A percentile compares a stretch with the other conserved stretches of the same genome.
Evolutionary conservation across 441 rosid species (phyloP).

Genomic region (Croton laevigatus): DNA sequence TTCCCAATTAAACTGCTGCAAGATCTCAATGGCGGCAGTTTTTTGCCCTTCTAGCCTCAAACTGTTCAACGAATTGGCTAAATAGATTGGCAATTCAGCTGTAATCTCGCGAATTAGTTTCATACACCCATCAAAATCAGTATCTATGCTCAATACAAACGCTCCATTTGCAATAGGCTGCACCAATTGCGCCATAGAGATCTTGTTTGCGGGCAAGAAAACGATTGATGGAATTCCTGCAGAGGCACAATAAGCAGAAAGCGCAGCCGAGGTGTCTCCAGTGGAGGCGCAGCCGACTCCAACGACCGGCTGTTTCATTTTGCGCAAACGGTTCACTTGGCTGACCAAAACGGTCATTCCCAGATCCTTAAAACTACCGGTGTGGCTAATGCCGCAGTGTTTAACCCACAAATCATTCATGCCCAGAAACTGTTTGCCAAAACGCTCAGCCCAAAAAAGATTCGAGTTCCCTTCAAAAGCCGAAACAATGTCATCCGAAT

Average conservation of each 20-base stretch:
- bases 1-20: slow-evolving; percentile 71
- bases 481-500: slow-evolving; percentile 48
- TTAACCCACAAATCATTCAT: slow-evolving; percentile 68
- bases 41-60: slow-evolving; percentile 63
- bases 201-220: slow-evolving; percentile 50
- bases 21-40: slow-evolving; percentile 60
- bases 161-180: slow-evolving; percentile 69
- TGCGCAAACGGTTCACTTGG: slow-evolving; percentile 50
- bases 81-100: slow-evolving; percentile 55
- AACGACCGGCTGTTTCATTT: slow-evolving; percentile 44
- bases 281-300: slow-evolving; percentile 70
- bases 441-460: slow-evolving; percentile 67
- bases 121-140: slow-evolving; percentile 71
- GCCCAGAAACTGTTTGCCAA: slow-evolving; percentile 39
- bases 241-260: slow-evolving; percentile 57
- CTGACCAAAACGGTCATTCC: slow-evolving; percentile 64
- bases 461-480: slow-evolving; percentile 72
- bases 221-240: slow-evolving; percentile 62
- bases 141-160: slow-evolving; percentile 55
- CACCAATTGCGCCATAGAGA: slow-evolving; percentile 60
- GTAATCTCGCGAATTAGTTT: slow-evolving; percentile 57
- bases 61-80: slow-evolving; percentile 59
- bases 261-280: slow-evolving; percentile 57
- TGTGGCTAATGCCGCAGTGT: slow-evolving; percentile 63
- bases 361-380: slow-evolving; percentile 61